A percentile compares a stretch with the other conserved stretches of the same genome.
Evolutionary conservation across 805 yeast genomes (phyloP).

Genomic region (Wickerhamomyces sydowiorum): DNA sequence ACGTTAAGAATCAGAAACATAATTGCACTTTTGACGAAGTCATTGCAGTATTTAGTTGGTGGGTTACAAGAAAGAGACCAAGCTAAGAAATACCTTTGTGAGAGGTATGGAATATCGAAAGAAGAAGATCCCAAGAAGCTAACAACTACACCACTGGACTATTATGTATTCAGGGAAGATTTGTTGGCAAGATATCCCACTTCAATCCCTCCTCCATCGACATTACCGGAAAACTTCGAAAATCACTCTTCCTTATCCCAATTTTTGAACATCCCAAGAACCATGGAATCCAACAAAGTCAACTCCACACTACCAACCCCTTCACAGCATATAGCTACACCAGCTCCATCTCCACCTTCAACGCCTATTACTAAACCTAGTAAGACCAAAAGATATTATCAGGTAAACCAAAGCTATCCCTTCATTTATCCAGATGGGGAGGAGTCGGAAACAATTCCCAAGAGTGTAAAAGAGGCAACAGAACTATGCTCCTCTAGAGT

Average conservation of each 20-base stretch:
- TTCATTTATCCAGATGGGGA: slow-evolving; percentile 51
- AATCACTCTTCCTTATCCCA: slow-evolving; percentile 52
- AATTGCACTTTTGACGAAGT: slow-evolving; percentile 46
- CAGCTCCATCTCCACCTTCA: slow-evolving; percentile 77
- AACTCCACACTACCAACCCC: slow-evolving; percentile 45
- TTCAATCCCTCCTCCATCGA: slow-evolving; percentile 45
- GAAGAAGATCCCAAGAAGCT: slow-evolving; percentile 26
- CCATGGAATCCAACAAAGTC: slow-evolving; percentile 38
- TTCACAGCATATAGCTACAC: slow-evolving; percentile 73
- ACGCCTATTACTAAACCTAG: slow-evolving; percentile 35
- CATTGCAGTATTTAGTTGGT: slow-evolving; percentile 60
- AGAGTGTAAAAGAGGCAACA: slow-evolving; percentile 75
- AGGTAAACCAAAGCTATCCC: slow-evolving; percentile 63
- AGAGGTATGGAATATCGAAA: slow-evolving; percentile 30
- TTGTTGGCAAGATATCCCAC: slow-evolving; percentile 72
- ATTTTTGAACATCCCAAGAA: slow-evolving; percentile 52
- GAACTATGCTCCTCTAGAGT: slow-evolving; percentile 57
- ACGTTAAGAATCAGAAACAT: slow-evolving; percentile 51
- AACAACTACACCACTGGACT: slow-evolving; percentile 77
- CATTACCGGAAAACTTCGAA: slow-evolving; percentile 40
- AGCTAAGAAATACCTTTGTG: slow-evolving; percentile 41
- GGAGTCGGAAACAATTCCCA: slow-evolving; percentile 41
- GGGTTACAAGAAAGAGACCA: slow-evolving; percentile 31
- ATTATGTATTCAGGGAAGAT: slow-evolving; percentile 73
- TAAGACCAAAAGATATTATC: slow-evolving; percentile 50